phyloP scores from a whole-genome alignment of 768 basidiomycete species.

The Exsudoporus frostii region DNA sequence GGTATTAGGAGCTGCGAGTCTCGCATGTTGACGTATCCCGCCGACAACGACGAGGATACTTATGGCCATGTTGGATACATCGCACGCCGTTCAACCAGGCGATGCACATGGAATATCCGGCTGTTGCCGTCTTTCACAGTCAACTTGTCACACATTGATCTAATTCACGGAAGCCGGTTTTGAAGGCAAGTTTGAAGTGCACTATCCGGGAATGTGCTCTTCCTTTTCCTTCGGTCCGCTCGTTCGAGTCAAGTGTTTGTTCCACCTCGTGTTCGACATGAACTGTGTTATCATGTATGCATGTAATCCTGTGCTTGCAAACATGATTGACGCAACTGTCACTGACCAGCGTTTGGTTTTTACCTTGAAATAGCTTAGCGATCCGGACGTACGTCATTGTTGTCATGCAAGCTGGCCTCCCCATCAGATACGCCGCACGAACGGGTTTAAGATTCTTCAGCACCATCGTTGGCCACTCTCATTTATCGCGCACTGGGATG shows the following conservation, averaged over 20 bases:
- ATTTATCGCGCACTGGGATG: slow-evolving; percentile 10
- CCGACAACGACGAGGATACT: not conserved
- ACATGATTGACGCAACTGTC: slow-evolving; percentile 6
- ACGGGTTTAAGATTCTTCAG: slow-evolving; percentile 13
- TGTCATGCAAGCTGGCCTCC: slow-evolving; percentile 12
- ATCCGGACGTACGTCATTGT: slow-evolving; percentile 29
- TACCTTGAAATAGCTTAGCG: slow-evolving; percentile 19
- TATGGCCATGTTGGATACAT: not conserved
- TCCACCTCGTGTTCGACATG: slow-evolving; percentile 25
- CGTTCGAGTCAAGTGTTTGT: slow-evolving; percentile 9
- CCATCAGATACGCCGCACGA: slow-evolving; percentile 5
- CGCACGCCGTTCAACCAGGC: slow-evolving; percentile 3
- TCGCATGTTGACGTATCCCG: slow-evolving; percentile 6
- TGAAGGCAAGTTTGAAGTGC: slow-evolving; percentile 9
- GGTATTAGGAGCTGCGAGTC: not conserved
- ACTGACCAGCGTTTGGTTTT: slow-evolving; percentile 22
- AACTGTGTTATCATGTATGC: slow-evolving; percentile 13
- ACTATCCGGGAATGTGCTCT: not conserved
- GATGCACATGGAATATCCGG: not conserved
- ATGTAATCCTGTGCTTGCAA: slow-evolving; percentile 15
- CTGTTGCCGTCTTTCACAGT: slow-evolving; percentile 1
- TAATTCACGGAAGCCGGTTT: slow-evolving; percentile 2
- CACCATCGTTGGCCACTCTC: slow-evolving; percentile 12
- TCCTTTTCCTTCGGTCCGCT: slow-evolving; percentile 7
- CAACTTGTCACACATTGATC: slow-evolving; percentile 11